Percentiles rank a stretch among this genome's conserved stretches.
Evolutionary conservation across 768 basidiomycete species (phyloP).

Genomic region (Leccinum longicurvipes): DNA sequence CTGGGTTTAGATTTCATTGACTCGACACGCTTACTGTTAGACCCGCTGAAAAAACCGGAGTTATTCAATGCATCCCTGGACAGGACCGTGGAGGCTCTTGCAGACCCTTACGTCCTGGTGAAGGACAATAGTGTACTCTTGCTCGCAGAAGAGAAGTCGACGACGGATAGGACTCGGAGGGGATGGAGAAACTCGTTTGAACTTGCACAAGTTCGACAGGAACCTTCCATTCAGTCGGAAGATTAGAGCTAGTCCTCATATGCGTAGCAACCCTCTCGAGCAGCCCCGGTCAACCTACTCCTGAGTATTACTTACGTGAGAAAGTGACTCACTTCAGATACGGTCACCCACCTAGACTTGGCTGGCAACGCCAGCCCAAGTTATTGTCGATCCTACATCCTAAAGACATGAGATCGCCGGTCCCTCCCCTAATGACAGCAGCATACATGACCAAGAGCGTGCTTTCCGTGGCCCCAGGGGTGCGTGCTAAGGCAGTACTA

Average conservation of each 20-base stretch:
- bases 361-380: neutral
- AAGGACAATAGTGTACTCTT: neutral
- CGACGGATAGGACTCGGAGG: too few relatives aligned
- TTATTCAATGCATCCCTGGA: conserved; percentile 7
- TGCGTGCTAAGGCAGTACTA: neutral
- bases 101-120: conserved; percentile 3
- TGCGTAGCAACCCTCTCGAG: too few relatives aligned
- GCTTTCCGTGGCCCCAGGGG: neutral
- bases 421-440: neutral
- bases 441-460: too few relatives aligned
- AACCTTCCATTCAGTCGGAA: neutral
- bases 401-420: neutral
- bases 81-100: neutral
- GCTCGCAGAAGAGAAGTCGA: neutral
- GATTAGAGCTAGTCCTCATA: too few relatives aligned
- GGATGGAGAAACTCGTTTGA: too few relatives aligned
- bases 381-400: neutral
- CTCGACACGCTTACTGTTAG: conserved; percentile 9
- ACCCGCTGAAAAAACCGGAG: conserved; percentile 7
- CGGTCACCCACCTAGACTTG: too few relatives aligned
- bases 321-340: too few relatives aligned
- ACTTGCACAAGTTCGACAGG: neutral
- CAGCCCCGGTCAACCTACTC: too few relatives aligned
- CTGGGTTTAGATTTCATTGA: conserved; percentile 8
- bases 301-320: neutral